Evolutionary conservation across 495 filamentous ascomycete species (phyloP).

Genomic region (Pyrenula aspistea): DNA sequence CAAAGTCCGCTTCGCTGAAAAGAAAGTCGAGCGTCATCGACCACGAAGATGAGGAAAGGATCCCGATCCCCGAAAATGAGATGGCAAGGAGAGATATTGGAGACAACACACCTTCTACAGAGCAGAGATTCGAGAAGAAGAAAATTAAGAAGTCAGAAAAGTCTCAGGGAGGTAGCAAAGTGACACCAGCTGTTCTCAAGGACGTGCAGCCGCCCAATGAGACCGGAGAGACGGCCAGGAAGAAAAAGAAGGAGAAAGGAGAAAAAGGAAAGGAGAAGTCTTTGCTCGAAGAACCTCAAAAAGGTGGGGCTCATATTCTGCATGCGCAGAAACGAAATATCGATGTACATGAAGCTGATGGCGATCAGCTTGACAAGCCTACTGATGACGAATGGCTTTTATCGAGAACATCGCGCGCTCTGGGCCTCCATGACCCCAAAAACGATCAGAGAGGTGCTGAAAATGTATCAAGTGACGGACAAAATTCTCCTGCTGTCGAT

Average conservation of each 20-base stretch:
- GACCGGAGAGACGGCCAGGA: not conserved
- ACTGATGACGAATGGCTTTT: constrained; percentile 89
- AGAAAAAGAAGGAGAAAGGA: not conserved
- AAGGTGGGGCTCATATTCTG: not conserved
- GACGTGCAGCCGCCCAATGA: not conserved
- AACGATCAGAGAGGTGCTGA: constrained; percentile 13
- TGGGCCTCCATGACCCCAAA: constrained; percentile 71
- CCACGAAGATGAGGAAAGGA: too few relatives aligned
- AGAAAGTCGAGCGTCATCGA: not conserved
- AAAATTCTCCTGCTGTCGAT: not conserved
- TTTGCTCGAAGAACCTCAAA: not conserved
- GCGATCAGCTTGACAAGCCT: constrained; percentile 45
- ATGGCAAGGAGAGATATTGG: too few relatives aligned
- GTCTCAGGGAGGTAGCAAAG: not conserved
- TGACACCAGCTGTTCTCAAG: not conserved
- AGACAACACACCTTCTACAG: too few relatives aligned
- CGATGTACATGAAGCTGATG: constrained; percentile 44
- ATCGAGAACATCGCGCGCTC: constrained; percentile 77
- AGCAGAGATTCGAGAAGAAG: not conserved
- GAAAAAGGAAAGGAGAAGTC: not conserved
- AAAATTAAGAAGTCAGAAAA: not conserved
- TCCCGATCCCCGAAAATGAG: too few relatives aligned
- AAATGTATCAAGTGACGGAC: not conserved
- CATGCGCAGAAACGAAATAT: constrained; percentile 3
- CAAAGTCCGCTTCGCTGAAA: not conserved